phyloP scores from a whole-genome alignment of 805 yeast genomes.

The Candida hispaniensis region DNA sequence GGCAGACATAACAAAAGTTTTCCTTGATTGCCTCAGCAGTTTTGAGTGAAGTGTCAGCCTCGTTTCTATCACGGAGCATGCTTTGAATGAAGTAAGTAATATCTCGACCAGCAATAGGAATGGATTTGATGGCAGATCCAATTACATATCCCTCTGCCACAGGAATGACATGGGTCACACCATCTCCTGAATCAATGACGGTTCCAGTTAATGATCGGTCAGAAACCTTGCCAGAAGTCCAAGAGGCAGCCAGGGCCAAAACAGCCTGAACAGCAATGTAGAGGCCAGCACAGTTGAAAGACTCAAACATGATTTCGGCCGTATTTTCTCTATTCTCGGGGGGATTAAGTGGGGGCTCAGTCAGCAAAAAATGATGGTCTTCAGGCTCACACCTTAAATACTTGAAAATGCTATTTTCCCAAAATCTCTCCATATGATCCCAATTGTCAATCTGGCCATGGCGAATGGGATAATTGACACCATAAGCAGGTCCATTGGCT shows the following conservation, averaged over 20 bases:
- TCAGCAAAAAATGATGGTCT: conserved; percentile 87
- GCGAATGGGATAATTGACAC: conserved; percentile 81
- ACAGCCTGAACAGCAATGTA: conserved; percentile 99
- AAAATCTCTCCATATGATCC: conserved; percentile 99
- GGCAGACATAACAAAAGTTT: conserved; percentile 93
- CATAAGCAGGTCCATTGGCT: conserved; percentile 78
- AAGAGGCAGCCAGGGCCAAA: conserved; percentile 93
- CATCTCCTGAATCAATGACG: conserved; percentile 97
- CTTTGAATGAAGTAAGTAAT: conserved; percentile 90
- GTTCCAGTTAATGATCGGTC: conserved; percentile 97
- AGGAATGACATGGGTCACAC: conserved; percentile 98
- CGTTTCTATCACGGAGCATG: conserved; percentile 92
- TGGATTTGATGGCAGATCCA: conserved; percentile 93
- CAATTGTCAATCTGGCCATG: conserved; percentile 98
- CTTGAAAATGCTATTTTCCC: conserved; percentile 96
- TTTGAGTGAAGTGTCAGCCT: conserved; percentile 80
- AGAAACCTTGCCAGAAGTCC: conserved; percentile 93
- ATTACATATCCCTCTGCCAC: conserved; percentile 99
- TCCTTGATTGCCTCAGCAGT: conserved; percentile 97
- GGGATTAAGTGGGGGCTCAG: conserved; percentile 99
- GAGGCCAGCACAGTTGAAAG: conserved; percentile 96
- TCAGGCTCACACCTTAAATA: conserved; percentile 97
- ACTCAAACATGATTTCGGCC: conserved; percentile 98
- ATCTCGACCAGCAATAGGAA: conserved; percentile 98
- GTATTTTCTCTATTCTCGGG: conserved; percentile 98